Percentiles rank a stretch among this genome's conserved stretches.
Evolutionary conservation across 164 flowering plant species (phyloP).

Genomic region (Umbellularia californica): DNA sequence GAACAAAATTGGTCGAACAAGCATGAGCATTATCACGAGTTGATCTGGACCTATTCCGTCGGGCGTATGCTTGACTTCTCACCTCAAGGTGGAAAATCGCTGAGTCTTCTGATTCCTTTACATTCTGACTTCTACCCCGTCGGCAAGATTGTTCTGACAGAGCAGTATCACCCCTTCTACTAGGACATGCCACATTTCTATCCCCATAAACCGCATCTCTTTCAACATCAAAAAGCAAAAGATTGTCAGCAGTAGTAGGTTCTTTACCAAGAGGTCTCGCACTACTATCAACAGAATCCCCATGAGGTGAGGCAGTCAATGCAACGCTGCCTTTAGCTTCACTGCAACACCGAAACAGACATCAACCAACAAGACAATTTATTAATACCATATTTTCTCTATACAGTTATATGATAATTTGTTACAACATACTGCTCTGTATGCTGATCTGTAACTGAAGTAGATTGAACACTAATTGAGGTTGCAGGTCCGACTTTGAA

Average conservation of each 20-base stretch:
- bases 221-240: conserved; percentile 74
- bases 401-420: conserved; percentile 25
- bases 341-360: conserved; percentile 38
- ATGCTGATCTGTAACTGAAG: conserved; percentile 77
- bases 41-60: conserved; percentile 73
- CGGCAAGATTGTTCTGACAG: conserved; percentile 61
- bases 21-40: conserved; percentile 61
- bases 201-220: conserved; percentile 48
- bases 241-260: conserved; percentile 85
- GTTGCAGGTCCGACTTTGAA: conserved; percentile 64
- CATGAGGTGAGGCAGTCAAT: conserved; percentile 78
- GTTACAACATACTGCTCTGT: conserved; percentile 64
- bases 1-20: conserved; percentile 41
- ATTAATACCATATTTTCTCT: not conserved
- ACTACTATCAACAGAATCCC: conserved; percentile 92
- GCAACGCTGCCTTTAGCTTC: conserved; percentile 93
- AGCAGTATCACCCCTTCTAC: conserved; percentile 35
- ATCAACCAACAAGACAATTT: conserved; percentile 1
- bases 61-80: conserved; percentile 62
- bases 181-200: conserved; percentile 34
- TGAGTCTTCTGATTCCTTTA: conserved; percentile 72
- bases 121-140: conserved; percentile 46
- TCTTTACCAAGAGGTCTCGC: conserved; percentile 62
- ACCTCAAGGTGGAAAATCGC: conserved; percentile 44
- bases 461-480: conserved; percentile 85